Evolutionary conservation across 257 asterid genomes (phyloP).

Genomic region (Capsicum chinense): DNA sequence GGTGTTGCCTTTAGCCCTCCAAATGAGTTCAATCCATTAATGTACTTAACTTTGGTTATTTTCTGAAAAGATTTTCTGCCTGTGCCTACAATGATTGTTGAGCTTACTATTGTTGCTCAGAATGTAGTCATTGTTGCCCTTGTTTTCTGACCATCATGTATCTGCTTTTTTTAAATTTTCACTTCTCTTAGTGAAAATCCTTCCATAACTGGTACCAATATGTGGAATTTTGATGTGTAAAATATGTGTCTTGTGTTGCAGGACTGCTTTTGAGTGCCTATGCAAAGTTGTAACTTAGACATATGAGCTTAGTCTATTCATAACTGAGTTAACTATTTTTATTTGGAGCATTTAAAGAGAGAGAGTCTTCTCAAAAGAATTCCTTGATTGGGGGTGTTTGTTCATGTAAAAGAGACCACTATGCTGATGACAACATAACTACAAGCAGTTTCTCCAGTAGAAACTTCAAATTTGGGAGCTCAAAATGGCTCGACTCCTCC

Average conservation of each 20-base stretch:
- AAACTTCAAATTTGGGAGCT: no score
- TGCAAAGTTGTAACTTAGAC: neutral
- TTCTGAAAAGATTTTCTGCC: no score
- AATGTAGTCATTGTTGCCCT: no score
- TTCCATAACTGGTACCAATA: neutral
- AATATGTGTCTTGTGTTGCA: neutral
- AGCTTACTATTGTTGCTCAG: no score
- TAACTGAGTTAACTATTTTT: neutral
- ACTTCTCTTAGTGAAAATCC: neutral
- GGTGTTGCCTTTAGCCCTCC: neutral
- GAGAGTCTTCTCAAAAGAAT: neutral
- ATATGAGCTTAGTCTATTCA: neutral
- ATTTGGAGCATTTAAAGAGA: neutral
- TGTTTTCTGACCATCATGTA: neutral
- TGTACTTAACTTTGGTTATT: no score
- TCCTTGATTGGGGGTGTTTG: neutral
- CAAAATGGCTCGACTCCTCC: no score
- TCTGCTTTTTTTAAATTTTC: no score
- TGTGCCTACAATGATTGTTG: no score
- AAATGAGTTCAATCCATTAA: no score
- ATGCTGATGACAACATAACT: no score
- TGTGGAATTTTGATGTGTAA: constrained; percentile 10
- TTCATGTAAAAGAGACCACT: no score
- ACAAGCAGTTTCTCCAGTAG: no score
- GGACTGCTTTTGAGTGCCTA: constrained; percentile 1